Percentiles rank a stretch among this genome's conserved stretches.
These are phyloP conservation scores for Sporothrix phasma DNA, from an alignment of 2,329 filamentous ascomycete genomes.

Conservation along the genomic window DNA sequence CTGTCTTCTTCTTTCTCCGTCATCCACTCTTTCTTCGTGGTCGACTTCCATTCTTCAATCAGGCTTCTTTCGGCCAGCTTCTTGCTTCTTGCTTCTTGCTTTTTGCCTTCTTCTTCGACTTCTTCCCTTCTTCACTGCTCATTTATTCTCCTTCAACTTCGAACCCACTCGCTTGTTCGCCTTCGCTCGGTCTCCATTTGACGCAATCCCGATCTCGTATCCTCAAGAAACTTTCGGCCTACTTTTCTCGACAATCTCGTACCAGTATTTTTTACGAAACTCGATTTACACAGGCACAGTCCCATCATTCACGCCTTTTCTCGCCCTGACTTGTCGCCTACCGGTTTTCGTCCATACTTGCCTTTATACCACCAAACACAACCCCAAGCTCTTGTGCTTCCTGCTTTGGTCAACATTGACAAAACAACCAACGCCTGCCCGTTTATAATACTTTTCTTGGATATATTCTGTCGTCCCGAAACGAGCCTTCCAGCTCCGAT, in stretches of 20 bases:
- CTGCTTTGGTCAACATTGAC: neutral
- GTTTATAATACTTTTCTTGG: constrained; percentile 5
- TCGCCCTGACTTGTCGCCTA: neutral
- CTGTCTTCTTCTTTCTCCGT: constrained; percentile 27
- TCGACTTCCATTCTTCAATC: constrained; percentile 11
- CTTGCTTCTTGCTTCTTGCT: constrained; percentile 25
- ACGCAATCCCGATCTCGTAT: neutral
- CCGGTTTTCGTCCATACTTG: neutral
- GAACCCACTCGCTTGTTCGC: constrained; percentile 1
- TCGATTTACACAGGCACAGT: constrained; percentile 1
- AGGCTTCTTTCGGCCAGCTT: constrained; percentile 28
- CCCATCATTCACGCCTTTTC: neutral
- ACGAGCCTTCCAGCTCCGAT: constrained; percentile 1
- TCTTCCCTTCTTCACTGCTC: constrained; percentile 12
- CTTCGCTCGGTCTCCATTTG: neutral
- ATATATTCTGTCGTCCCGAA: neutral
- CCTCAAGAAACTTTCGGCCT: neutral
- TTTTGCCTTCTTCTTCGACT: constrained; percentile 24
- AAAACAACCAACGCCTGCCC: neutral
- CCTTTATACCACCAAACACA: neutral
- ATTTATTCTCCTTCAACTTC: neutral
- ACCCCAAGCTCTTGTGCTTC: neutral
- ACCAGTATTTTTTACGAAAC: neutral
- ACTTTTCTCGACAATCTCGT: neutral
- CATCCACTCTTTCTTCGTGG: constrained; percentile 24